phyloP scores from a whole-genome alignment of 2,329 filamentous ascomycete genomes.

The Pseudogymnoascus sp. region DNA sequence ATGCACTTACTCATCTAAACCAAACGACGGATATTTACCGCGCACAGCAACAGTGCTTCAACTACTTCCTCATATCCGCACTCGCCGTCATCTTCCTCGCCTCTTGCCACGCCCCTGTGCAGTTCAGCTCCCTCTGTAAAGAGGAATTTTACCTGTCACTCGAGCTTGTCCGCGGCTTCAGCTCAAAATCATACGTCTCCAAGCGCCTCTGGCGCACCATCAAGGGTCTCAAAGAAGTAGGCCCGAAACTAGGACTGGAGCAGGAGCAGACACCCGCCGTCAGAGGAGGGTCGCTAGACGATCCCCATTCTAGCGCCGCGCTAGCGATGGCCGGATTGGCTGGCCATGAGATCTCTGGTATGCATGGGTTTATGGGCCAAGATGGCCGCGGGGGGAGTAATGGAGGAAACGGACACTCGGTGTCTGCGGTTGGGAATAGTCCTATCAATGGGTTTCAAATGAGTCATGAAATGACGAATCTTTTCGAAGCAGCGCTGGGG shows the following conservation, averaged over 20 bases:
- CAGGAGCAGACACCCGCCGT: constrained; percentile 19
- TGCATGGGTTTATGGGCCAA: constrained; percentile 13
- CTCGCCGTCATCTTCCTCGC: constrained; percentile 70
- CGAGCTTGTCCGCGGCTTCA: constrained; percentile 64
- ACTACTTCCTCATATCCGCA: constrained; percentile 69
- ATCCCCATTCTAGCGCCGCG: constrained; percentile 43
- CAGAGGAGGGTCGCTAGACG: constrained; percentile 27
- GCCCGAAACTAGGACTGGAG: constrained; percentile 56
- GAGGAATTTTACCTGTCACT: constrained; percentile 74
- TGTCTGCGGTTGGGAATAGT: constrained; percentile 11
- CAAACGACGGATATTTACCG: constrained; percentile 64
- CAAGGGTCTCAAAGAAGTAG: constrained; percentile 60
- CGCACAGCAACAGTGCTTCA: constrained; percentile 66
- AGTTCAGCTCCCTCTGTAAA: constrained; percentile 59
- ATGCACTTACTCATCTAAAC: constrained; percentile 61
- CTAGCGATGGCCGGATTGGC: constrained; percentile 49
- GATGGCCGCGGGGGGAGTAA: constrained; percentile 9
- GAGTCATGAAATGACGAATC: constrained; percentile 29
- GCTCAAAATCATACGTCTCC: constrained; percentile 61
- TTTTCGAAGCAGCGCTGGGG: constrained; percentile 28
- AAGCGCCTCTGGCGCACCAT: constrained; percentile 68
- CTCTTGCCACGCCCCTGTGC: constrained; percentile 63
- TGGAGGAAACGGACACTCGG: constrained; percentile 15
- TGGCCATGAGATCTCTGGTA: constrained; percentile 25
- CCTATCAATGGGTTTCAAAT: constrained; percentile 29